Conservation (phyloP, 805 yeast genomes). For the Saccharomyces paradoxus region DNA sequence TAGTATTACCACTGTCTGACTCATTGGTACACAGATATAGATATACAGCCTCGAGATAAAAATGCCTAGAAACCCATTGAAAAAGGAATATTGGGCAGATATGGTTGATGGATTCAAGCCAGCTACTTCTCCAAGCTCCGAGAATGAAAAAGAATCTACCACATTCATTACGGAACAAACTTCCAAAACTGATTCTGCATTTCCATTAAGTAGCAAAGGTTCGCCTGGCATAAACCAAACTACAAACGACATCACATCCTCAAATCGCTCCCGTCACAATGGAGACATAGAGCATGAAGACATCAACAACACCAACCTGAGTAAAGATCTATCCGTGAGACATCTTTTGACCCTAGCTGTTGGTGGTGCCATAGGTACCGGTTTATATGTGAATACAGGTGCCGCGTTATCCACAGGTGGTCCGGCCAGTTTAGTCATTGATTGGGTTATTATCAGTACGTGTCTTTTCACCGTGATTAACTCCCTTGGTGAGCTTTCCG, state of each 20-base stretch:
- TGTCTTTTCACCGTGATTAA: constrained; percentile 53
- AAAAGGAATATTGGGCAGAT: constrained; percentile 14
- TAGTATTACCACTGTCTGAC: not conserved
- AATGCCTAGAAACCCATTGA: constrained; percentile 10
- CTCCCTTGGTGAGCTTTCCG: constrained; percentile 46
- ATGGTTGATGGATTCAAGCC: constrained; percentile 15
- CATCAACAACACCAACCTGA: constrained; percentile 12
- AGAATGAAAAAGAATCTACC: not conserved
- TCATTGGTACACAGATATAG: not conserved
- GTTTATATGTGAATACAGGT: constrained; percentile 61
- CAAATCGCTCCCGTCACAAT: not conserved
- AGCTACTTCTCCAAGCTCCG: not conserved
- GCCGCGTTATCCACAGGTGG: constrained; percentile 52
- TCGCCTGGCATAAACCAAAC: not conserved
- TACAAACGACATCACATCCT: constrained; percentile 2
- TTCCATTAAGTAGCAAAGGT: not conserved
- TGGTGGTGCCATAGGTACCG: constrained; percentile 63
- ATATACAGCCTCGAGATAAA: not conserved
- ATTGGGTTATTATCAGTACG: constrained; percentile 46
- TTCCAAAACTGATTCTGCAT: not conserved
- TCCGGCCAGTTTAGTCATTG: constrained; percentile 54
- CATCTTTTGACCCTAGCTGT: constrained; percentile 62
- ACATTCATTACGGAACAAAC: not conserved
- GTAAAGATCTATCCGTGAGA: constrained; percentile 22
- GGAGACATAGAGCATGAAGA: constrained; percentile 4